These are phyloP conservation scores for Pyrrhoderma noxium DNA, from an alignment of 1,284 basidiomycete species.

Conservation along the genomic window DNA sequence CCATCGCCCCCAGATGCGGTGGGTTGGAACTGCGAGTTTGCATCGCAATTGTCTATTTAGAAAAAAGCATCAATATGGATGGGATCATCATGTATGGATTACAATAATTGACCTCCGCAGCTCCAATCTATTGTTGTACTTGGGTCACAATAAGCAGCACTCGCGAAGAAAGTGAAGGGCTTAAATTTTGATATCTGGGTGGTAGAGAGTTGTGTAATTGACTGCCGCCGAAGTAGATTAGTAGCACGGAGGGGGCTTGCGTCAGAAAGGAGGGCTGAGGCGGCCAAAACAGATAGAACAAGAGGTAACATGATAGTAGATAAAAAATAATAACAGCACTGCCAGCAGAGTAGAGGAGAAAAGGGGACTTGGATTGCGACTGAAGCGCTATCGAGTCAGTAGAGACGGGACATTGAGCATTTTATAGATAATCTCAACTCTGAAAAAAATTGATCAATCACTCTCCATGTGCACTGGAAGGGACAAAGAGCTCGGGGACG, in stretches of 20 bases:
- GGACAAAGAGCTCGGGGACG: no score
- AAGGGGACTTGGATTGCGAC: no score
- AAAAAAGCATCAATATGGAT: not conserved
- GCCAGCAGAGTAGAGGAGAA: no score
- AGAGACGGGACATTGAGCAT: no score
- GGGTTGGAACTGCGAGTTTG: slow-evolving; percentile 46
- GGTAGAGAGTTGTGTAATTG: slow-evolving; percentile 34
- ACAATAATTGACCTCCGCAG: slow-evolving; percentile 41
- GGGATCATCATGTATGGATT: not conserved
- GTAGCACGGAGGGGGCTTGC: slow-evolving; percentile 2
- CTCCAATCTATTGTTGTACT: slow-evolving; percentile 42
- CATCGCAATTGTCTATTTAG: slow-evolving; percentile 40
- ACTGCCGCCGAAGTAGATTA: no score
- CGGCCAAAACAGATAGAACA: not conserved
- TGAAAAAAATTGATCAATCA: no score
- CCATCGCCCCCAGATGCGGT: slow-evolving; percentile 58
- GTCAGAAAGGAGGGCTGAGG: not conserved
- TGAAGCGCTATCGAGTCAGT: no score
- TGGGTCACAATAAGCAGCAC: slow-evolving; percentile 46
- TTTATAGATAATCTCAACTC: no score
- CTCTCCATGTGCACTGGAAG: no score
- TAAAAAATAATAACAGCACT: no score
- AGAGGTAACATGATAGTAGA: no score
- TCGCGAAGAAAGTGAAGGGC: slow-evolving; percentile 49
- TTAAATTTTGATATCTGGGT: slow-evolving; percentile 40